Conservation (phyloP, 2,329 filamentous ascomycete species). For the Aspergillus flavus region DNA sequence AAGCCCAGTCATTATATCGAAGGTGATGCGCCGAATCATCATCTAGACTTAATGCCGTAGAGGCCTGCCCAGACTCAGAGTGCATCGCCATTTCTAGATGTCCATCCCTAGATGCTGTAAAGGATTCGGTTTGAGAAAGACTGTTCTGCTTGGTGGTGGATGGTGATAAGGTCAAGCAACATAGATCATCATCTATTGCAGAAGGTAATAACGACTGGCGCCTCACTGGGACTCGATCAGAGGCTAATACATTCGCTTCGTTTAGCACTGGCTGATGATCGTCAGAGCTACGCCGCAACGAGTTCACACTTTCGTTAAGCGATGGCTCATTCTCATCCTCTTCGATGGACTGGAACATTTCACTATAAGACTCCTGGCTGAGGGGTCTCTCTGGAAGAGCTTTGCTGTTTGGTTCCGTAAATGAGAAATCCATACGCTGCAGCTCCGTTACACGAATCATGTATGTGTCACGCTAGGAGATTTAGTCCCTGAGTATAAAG, state of each 20-base stretch:
- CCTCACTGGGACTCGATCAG: slow-evolving; percentile 37
- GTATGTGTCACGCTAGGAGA: slow-evolving; percentile 76
- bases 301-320: slow-evolving; percentile 56
- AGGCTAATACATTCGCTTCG: slow-evolving; percentile 28
- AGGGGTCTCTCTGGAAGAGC: slow-evolving; percentile 72
- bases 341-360: slow-evolving; percentile 39
- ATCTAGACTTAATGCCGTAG: not conserved
- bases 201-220: slow-evolving; percentile 44
- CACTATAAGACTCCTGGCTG: slow-evolving; percentile 58
- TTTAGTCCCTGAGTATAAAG: slow-evolving; percentile 14
- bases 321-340: slow-evolving; percentile 44
- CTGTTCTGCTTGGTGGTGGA: slow-evolving; percentile 48
- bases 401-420: slow-evolving; percentile 62
- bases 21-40: slow-evolving; percentile 6
- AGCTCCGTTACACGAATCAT: slow-evolving; percentile 87
- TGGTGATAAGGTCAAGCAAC: slow-evolving; percentile 17
- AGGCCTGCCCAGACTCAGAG: not conserved
- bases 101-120: slow-evolving; percentile 9
- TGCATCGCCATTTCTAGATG: slow-evolving; percentile 10
- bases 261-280: slow-evolving; percentile 24
- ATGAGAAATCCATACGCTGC: slow-evolving; percentile 64
- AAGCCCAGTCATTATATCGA: slow-evolving; percentile 18
- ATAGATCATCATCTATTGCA: slow-evolving; percentile 32
- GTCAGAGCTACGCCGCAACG: slow-evolving; percentile 52
- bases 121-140: slow-evolving; percentile 30